Evolutionary conservation across 805 yeast genomes (phyloP), one percentile per base, ranked within the genome.

Genomic region (Candida adriatica): DNA sequence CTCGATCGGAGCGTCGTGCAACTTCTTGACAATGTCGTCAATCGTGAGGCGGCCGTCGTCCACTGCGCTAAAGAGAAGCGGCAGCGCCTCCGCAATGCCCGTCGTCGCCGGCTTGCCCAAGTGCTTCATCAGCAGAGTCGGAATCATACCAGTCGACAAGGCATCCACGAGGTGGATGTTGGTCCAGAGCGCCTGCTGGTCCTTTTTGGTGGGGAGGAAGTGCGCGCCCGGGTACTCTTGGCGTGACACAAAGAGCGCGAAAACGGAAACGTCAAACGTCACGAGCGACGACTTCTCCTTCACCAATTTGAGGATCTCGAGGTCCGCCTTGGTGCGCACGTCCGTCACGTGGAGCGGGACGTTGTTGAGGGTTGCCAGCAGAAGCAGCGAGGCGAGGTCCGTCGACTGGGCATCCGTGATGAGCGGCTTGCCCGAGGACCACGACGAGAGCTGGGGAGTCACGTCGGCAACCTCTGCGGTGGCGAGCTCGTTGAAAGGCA

Each of bases 391-490:
- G n/a, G 97, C 97, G 51, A 90, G 68, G 51, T 86, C 90, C 24
- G 96, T 83, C 16, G 90, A 79, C 56, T 75, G 78, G 30, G 97
- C 96, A 60, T 90, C 96, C 25, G 96, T 86, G 42, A 88, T 70
- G 39, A 90, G 80, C 38, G 92, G 90, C 64, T 86, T 87, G 49
- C 60, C 60, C 31, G 69, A 66, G 32, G 95, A 95, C 96, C 96
- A 88, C 21, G 74, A 63, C 41, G 79, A 75, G 49, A 87, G 76
- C 48, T 84, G 94, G 18, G 80, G 68, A 17, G 94, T 75, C 26
- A 86, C 79, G 20, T 81, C 69, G n/a, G 88, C 69, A 27, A 88
- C 83, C 50, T 79, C 79, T 35, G 51, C 49, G 49, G 70, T 69
- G 33, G 75, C 68, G 51, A 80, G 72, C 41, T 76, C 82, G 54